phyloP scores from a whole-genome alignment of 140 eudicot species.

The Stevia rebaudiana region DNA sequence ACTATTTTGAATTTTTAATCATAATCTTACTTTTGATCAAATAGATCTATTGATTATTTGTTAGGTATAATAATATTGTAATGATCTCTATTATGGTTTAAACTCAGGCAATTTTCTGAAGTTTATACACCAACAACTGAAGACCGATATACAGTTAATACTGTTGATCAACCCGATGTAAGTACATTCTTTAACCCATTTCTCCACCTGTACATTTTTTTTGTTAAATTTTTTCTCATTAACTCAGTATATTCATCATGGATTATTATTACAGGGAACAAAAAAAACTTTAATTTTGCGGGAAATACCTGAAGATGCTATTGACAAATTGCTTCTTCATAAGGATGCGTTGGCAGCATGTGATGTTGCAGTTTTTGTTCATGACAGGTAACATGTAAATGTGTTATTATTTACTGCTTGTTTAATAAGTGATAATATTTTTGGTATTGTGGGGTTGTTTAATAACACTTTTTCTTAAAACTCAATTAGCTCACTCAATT shows the following conservation, averaged over 20 bases:
- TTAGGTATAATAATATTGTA: too few species aligned
- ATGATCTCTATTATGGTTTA: conserved; percentile 3
- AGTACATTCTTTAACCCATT: conserved; percentile 16
- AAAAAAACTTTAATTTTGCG: conserved; percentile 73
- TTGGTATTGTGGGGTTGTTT: neutral
- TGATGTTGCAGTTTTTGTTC: conserved; percentile 75
- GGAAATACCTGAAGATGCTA: conserved; percentile 77
- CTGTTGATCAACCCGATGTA: conserved; percentile 66
- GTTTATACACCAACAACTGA: conserved; percentile 51
- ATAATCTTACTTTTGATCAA: too few species aligned
- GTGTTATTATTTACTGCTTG: neutral
- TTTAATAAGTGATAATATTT: too few species aligned
- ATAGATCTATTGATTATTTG: too few species aligned
- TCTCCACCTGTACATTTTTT: neutral
- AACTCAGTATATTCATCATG: neutral
- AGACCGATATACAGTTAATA: conserved; percentile 69
- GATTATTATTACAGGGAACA: conserved; percentile 41
- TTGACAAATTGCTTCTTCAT: conserved; percentile 37
- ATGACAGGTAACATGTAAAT: conserved; percentile 55
- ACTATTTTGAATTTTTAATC: neutral
- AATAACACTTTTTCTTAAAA: neutral
- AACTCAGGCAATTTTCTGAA: conserved; percentile 71
- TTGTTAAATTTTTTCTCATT: neutral
- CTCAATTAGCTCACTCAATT: too few species aligned
- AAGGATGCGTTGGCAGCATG: conserved; percentile 79